Base-by-base conservation (phyloP, 2,329 filamentous ascomycete species). In the Emmonsiellopsis sp. region DNA sequence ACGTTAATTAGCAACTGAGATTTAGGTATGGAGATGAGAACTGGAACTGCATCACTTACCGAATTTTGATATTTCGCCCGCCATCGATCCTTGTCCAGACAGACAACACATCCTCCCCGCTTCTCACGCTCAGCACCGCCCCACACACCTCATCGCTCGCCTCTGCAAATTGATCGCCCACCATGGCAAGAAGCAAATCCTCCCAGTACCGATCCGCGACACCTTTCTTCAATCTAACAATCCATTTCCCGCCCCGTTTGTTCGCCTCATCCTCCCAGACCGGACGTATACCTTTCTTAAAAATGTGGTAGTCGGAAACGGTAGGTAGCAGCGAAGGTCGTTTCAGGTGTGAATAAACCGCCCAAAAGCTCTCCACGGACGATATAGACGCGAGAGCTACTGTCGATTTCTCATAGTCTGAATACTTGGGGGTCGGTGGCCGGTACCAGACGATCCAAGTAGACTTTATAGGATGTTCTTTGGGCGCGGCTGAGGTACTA, bases 211-310 rank as follows among this genome's bases (percentile, higher is more conserved):
- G 84, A 71, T 97, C 93, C 15, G 89, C 89, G 16, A 98, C 89
- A 30, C 93, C 93, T 78, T 98, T 98, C 81, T 95, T 96, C 68
- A 98, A 76, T 60, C 92, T 82, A 68, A 98, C 85, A 60, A 96
- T 91, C 92, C 92, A 98, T 75, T 98, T 98, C 50, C 93, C 93
- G 52, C 93, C 93, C 61, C 85, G 86, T 71, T 89, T 93, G 74
- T 98, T 98, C 68, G 94, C 89, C 46, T 95, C 90, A 63, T 98
- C 93, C 71, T 98, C 93, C 93, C 93, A 98, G 62, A 98, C 93
- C 20, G 93, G 93, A 56, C 93, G 84, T 57, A 98, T 91, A 52
- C 91, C 92, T 67, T 93, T 90, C 73, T 93, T 95, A 78, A 98
- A 98, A 56, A 98, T 85, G 69, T 98, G 93, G 68, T 96, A 98